These are phyloP conservation scores for Colletotrichum tamarilloi DNA, from an alignment of 2,329 filamentous ascomycete species.

Conservation along the genomic window DNA sequence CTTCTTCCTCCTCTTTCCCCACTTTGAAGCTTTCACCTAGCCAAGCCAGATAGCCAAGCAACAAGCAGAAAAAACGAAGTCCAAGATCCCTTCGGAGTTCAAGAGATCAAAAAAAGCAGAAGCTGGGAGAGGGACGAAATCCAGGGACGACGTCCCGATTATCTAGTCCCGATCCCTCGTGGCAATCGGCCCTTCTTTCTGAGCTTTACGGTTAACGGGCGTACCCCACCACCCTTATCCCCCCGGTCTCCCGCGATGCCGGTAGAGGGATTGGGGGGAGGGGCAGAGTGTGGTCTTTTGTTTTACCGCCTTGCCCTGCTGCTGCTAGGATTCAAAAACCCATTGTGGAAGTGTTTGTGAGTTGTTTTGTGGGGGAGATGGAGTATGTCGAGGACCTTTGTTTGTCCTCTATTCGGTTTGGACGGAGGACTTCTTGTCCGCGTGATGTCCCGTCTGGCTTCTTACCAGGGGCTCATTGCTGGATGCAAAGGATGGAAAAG, in stretches of 20 bases:
- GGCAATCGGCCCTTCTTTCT: conserved; percentile 35
- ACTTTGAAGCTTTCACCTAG: no score
- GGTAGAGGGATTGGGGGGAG: conserved; percentile 5
- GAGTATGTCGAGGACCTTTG: background rate
- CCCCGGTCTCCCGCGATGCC: conserved; percentile 21
- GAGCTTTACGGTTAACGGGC: conserved; percentile 26
- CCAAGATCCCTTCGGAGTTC: background rate
- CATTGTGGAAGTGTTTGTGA: background rate
- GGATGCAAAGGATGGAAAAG: background rate
- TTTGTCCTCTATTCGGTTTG: background rate
- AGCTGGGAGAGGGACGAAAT: no score
- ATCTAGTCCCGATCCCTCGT: conserved; percentile 28
- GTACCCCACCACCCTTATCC: background rate
- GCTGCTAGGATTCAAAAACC: background rate
- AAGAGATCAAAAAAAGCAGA: background rate
- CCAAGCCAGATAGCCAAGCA: background rate
- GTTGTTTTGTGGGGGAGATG: background rate
- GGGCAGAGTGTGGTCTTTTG: background rate
- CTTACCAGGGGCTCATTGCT: background rate
- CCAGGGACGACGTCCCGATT: conserved; percentile 32
- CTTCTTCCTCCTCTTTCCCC: no score
- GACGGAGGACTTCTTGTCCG: background rate
- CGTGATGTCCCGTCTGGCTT: background rate
- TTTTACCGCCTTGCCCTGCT: background rate
- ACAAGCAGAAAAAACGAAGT: background rate